Evolutionary conservation across 495 filamentous ascomycete genomes (phyloP), one percentile per base, ranked within the genome.

Genomic region (Rhizodiscina lignyota): DNA sequence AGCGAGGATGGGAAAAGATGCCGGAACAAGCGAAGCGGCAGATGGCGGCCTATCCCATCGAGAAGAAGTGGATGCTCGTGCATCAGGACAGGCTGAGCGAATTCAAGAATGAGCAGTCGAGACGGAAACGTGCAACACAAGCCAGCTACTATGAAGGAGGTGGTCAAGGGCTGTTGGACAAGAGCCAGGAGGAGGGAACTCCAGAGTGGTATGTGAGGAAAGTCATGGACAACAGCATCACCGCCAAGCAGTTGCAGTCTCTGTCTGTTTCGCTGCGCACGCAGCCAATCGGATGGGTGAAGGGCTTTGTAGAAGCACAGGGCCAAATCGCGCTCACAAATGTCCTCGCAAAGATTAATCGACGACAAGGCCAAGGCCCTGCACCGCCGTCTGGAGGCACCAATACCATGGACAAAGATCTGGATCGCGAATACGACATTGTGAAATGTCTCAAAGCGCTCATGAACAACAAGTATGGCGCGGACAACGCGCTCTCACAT

Each of bases 391-490:
- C 59, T 21, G 42, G 40, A 3, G 33, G 21, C 15, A 67, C 74
- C 16, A 60, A 59, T 12, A 76, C 71, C n/a, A 71, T 63, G 41
- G 83, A 93, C 42, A 86, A 83, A 53, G 83, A 94, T 48, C 61
- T 92, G 32, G 89, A 97, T 45, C 74, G 79, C 35, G 89, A 97
- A 60, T 94, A 96, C 56, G 89, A 96, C 49, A 94, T 97, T 45
- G 72, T 91, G 40, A 97, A 97, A 59, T 96, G 91, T 58, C 55
- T 97, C 34, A 97, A 96, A 58, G 83, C 84, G 32, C 56, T 96
- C 32, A 91, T 96, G 79, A 97, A 97, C 68, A 97, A 92, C 67
- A 93, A 93, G 50, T 96, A 87, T 57, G 89, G 89, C 30, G 91
- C 89, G 21, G 91, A 97, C 47, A 85, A 97, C 67, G 89, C 91